These are phyloP conservation scores for Heterobasidion parviporum DNA, from an alignment of 1,284 basidiomycete species.

Conservation along the genomic window DNA sequence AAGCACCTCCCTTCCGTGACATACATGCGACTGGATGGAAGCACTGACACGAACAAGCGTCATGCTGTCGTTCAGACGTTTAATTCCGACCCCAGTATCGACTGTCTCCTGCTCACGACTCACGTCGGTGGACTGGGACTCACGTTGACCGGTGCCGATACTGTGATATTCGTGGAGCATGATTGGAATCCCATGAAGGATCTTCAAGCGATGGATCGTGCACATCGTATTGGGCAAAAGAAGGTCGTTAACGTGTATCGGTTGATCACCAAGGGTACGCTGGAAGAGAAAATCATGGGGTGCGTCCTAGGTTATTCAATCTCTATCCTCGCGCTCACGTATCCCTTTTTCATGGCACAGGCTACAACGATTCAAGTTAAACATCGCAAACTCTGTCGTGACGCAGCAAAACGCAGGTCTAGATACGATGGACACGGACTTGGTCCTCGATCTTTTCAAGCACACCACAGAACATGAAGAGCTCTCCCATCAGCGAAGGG, in stretches of 20 bases:
- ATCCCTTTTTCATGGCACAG: conserved; percentile 29
- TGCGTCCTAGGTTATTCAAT: conserved; percentile 29
- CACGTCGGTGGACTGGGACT: conserved; percentile 95
- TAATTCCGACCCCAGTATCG: conserved; percentile 96
- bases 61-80: conserved; percentile 97
- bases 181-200: conserved; percentile 99
- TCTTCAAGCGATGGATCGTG: conserved; percentile 98
- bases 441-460: conserved; percentile 91
- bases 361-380: conserved; percentile 96
- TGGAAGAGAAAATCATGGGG: conserved; percentile 99
- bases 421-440: conserved; percentile 94
- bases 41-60: conserved; percentile 83
- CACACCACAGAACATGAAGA: conserved; percentile 73
- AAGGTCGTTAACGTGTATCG: conserved; percentile 99
- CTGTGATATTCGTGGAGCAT: conserved; percentile 99
- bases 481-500: conserved; percentile 27
- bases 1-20: conserved; percentile 90
- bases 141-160: conserved; percentile 96
- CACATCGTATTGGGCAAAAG: conserved; percentile 97
- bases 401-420: conserved; percentile 96
- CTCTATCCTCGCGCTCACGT: conserved; percentile 6
- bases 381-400: conserved; percentile 94
- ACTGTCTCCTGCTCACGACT: conserved; percentile 92
- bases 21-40: conserved; percentile 96
- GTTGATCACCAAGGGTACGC: conserved; percentile 91